Conservation (phyloP, 73 alveolate species). For the Symbiodinium pilosum region DNA sequence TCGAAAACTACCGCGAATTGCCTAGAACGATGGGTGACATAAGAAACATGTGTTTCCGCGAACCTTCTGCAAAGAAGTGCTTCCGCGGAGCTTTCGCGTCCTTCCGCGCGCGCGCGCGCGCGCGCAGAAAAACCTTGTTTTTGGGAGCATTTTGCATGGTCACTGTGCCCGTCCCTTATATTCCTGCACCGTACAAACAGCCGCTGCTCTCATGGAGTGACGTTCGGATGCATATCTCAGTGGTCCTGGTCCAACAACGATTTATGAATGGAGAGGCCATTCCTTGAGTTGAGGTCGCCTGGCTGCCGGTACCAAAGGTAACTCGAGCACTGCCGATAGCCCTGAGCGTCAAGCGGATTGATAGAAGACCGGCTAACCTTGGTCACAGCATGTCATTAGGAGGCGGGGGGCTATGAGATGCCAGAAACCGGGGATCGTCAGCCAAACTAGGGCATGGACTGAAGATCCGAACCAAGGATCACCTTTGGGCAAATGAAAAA, state of each 20-base stretch:
- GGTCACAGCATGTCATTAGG: not conserved
- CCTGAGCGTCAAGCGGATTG: conserved; percentile 9
- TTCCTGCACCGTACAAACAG: too few relatives aligned
- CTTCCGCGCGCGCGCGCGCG: too few relatives aligned
- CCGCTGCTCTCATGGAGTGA: too few relatives aligned
- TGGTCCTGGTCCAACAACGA: conserved; percentile 31
- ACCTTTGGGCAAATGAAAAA: not conserved
- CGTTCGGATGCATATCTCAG: not conserved
- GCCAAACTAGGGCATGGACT: not conserved
- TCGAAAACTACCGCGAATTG: too few relatives aligned
- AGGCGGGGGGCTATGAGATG: not conserved
- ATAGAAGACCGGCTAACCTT: conserved; percentile 23
- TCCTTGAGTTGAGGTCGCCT: conserved; percentile 73
- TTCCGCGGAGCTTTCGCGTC: too few relatives aligned
- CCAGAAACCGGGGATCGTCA: not conserved
- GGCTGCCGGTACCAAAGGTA: not conserved
- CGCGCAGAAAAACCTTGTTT: too few relatives aligned
- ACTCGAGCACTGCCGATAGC: too few relatives aligned
- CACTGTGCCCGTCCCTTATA: too few relatives aligned
- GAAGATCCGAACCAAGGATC: conserved; percentile 18
- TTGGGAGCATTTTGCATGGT: too few relatives aligned
- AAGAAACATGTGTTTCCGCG: too few relatives aligned
- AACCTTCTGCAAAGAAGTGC: too few relatives aligned
- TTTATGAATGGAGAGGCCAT: conserved; percentile 52
- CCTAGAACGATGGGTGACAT: too few relatives aligned